Base-by-base conservation (phyloP, 2,329 filamentous ascomycete species). In the Stagonosporopsis chrysanthemi region DNA sequence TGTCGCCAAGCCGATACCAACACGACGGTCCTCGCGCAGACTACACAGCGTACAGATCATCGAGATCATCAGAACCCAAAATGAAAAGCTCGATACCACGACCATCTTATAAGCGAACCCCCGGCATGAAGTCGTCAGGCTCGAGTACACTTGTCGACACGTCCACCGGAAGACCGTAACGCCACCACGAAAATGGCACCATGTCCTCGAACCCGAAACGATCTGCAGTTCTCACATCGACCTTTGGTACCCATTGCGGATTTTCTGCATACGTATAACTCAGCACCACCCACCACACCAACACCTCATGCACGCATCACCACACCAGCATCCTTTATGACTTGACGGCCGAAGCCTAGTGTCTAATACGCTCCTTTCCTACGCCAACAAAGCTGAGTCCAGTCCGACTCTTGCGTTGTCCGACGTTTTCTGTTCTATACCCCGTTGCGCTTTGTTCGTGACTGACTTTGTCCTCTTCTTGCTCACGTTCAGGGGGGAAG, bases 131-230 rank as follows among this genome's bases (percentile, higher is more conserved):
- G 35, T 69, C 66, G n/a, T 67, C 66, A 23, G 69, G 68, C 43
- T 72, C 71, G 29, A 73, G 67, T 61, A 73, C 71, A 31, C 68
- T 73, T 33, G 56, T 71, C 59, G 64, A 70, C 50, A 64, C 63
- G 47, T 60, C 54, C 15, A 36, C 65, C 31, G 54, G 60, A 54
- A 63, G 60, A 62, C 62, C 60, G 45, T 75, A 69, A 75, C 58
- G 71, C 69, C 56, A 69, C 69, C 61, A 73, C 66, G 71, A 73
- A 69, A 62, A 71, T 69, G 67, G 65, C 61, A 58, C 8, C 60
- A 56, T 59, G 15, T 42, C 59, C 64, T 63, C 49, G 61, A 60
- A 33, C 6, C 42, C 12, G 28, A 33, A 26, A 62, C 56, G 36
- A 39, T 43, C 24, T 64, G 57, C 62, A 60, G 66, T 66, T 67